Evolutionary conservation across 352 stramenopile species (phyloP).

Genomic region (Pythium pectinolyticum): DNA sequence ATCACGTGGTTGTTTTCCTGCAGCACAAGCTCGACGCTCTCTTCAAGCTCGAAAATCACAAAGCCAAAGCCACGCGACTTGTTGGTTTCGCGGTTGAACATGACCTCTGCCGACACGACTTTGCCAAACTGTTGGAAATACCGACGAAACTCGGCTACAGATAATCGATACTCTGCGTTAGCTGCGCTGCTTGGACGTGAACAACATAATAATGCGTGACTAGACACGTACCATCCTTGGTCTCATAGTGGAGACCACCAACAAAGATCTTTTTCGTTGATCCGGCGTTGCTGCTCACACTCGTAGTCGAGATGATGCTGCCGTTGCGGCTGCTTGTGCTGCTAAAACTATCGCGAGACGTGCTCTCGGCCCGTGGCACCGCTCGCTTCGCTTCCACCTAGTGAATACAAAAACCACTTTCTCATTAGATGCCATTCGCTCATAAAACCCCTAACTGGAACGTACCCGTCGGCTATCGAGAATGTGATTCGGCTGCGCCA

Average conservation of each 20-base stretch:
- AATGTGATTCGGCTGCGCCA: conserved; percentile 89
- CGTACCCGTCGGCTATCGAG: conserved; percentile 86
- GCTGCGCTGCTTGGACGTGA: too few relatives aligned
- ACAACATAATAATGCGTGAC: neutral
- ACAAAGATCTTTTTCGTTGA: conserved; percentile 93
- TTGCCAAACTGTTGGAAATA: conserved; percentile 94
- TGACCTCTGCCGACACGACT: conserved; percentile 92
- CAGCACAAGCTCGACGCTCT: conserved; percentile 84
- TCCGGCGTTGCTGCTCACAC: conserved; percentile 55
- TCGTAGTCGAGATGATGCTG: conserved; percentile 57
- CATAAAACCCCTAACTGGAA: conserved; percentile 2
- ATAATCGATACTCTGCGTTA: conserved; percentile 8
- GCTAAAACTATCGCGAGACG: conserved; percentile 53
- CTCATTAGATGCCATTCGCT: neutral
- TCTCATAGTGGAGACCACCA: conserved; percentile 92
- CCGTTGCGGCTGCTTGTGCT: conserved; percentile 53
- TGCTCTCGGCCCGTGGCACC: conserved; percentile 85
- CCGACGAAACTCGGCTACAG: conserved; percentile 84
- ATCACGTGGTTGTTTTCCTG: conserved; percentile 89
- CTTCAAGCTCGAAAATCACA: conserved; percentile 91
- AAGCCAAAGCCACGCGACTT: conserved; percentile 94
- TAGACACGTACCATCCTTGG: conserved; percentile 80
- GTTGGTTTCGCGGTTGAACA: conserved; percentile 95
- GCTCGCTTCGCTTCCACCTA: conserved; percentile 92
- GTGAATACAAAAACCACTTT: neutral